These are phyloP conservation scores for Leishmania guyanensis DNA, from an alignment of 208 protist genomes.

Conservation along the genomic window DNA sequence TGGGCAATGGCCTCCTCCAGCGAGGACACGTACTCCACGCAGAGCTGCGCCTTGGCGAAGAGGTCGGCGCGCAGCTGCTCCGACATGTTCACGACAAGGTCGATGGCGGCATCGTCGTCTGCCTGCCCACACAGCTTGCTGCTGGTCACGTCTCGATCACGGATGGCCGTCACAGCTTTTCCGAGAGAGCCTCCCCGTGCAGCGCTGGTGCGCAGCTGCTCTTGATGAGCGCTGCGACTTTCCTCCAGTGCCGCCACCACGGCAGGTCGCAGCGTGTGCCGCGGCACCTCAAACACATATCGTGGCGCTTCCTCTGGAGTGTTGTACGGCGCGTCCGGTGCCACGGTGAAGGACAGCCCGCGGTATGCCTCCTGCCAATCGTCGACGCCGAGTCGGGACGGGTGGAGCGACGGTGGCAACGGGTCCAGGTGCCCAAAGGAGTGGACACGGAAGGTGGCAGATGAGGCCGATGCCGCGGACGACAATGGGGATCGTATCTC, in stretches of 20 bases:
- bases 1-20: conserved; percentile 53
- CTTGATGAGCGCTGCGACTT: conserved; percentile 16
- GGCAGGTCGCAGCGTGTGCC: conserved; percentile 45
- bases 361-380: neutral
- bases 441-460: conserved; percentile 53
- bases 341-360: conserved; percentile 19
- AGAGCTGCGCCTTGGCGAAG: conserved; percentile 69
- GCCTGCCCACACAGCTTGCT: neutral
- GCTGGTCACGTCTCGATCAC: neutral
- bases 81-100: conserved; percentile 53
- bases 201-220: neutral
- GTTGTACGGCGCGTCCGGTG: conserved; percentile 30
- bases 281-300: conserved; percentile 70
- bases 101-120: conserved; percentile 33
- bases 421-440: conserved; percentile 76
- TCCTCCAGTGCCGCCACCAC: conserved; percentile 48
- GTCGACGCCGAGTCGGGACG: conserved; percentile 19
- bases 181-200: neutral
- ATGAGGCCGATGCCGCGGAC: conserved; percentile 9
- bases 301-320: conserved; percentile 31
- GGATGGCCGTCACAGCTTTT: neutral
- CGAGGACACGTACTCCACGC: conserved; percentile 63
- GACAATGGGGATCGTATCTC: conserved; percentile 39
- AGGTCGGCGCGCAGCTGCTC: conserved; percentile 56
- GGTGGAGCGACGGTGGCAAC: conserved; percentile 38